These are phyloP conservation scores for Calonectria pseudoturangicola DNA, from an alignment of 2,329 filamentous ascomycete species.

Conservation along the genomic window DNA sequence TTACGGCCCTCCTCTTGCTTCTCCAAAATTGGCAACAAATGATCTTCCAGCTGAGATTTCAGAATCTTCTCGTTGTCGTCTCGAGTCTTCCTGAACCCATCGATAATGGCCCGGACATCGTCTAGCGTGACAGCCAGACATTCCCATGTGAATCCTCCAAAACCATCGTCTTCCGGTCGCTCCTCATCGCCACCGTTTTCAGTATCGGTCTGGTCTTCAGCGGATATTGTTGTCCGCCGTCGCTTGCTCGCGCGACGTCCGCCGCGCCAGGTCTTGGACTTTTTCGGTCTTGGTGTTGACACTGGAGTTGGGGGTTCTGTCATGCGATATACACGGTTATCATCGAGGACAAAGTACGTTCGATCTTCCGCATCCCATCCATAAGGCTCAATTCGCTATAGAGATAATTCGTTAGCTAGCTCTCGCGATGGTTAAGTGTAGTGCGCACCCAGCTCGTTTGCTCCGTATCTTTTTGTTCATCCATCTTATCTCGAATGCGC, in stretches of 20 bases:
- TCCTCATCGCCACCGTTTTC: constrained; percentile 57
- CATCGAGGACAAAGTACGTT: constrained; percentile 92
- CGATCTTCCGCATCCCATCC: constrained; percentile 94
- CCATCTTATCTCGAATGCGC: constrained; percentile 89
- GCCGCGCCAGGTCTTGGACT: constrained; percentile 70
- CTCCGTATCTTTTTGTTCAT: constrained; percentile 86
- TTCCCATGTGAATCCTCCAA: constrained; percentile 90
- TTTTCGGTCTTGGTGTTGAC: constrained; percentile 80
- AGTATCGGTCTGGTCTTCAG: constrained; percentile 55
- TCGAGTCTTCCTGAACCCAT: constrained; percentile 82
- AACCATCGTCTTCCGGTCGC: constrained; percentile 73
- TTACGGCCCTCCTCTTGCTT: constrained; percentile 85
- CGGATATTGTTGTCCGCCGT: constrained; percentile 71
- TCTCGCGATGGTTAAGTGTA: constrained; percentile 55
- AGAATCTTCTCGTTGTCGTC: constrained; percentile 91
- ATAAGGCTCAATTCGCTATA: constrained; percentile 83
- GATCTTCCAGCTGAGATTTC: constrained; percentile 81
- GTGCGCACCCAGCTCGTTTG: constrained; percentile 87
- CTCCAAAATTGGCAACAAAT: constrained; percentile 90
- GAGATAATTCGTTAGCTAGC: constrained; percentile 42
- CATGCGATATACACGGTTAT: constrained; percentile 92
- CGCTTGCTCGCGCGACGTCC: constrained; percentile 82
- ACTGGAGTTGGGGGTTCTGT: constrained; percentile 81
- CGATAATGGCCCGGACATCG: constrained; percentile 84
- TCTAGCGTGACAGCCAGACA: constrained; percentile 88